A percentile compares a stretch with the other conserved stretches of the same genome.
Conservation (phyloP, 495 filamentous ascomycete species). For the Hypoxylon perforatum region DNA sequence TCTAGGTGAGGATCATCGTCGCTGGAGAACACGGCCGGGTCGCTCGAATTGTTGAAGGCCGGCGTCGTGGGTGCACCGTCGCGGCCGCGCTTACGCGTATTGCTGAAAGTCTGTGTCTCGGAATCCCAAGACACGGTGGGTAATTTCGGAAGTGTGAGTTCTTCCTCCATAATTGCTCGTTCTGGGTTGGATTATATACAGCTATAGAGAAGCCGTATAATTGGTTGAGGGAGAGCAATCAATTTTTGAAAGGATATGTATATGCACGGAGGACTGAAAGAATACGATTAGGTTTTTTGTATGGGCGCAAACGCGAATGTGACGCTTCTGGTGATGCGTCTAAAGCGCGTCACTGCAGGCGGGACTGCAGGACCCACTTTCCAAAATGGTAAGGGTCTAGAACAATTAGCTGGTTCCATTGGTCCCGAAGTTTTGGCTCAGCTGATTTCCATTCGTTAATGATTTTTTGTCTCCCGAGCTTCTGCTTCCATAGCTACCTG, state of each 20-base stretch:
- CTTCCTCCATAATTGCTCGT: conserved; percentile 53
- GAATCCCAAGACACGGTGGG: conserved; percentile 48
- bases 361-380: conserved; percentile 22
- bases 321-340: conserved; percentile 2
- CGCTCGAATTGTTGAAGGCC: conserved; percentile 66
- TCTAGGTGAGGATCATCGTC: conserved; percentile 81
- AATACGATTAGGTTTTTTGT: not conserved
- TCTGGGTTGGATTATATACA: not conserved
- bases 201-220: too few species aligned
- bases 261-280: too few species aligned
- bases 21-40: conserved; percentile 80
- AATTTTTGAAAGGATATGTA: too few species aligned
- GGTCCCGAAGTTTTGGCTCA: conserved; percentile 2
- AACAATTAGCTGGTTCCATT: not conserved
- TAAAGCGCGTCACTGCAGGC: conserved; percentile 29
- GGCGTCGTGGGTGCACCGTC: conserved; percentile 37
- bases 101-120: conserved; percentile 44
- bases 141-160: conserved; percentile 57
- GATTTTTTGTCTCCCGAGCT: not conserved
- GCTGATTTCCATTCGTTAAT: conserved; percentile 6
- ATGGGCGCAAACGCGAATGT: conserved; percentile 18
- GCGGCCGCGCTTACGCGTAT: conserved; percentile 56
- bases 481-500: not conserved
- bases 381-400: not conserved
- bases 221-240: too few species aligned